Evolutionary conservation across 2,329 filamentous ascomycete species (phyloP), one percentile per base, ranked within the genome.

Genomic region (Cordyceps tenuipes): DNA sequence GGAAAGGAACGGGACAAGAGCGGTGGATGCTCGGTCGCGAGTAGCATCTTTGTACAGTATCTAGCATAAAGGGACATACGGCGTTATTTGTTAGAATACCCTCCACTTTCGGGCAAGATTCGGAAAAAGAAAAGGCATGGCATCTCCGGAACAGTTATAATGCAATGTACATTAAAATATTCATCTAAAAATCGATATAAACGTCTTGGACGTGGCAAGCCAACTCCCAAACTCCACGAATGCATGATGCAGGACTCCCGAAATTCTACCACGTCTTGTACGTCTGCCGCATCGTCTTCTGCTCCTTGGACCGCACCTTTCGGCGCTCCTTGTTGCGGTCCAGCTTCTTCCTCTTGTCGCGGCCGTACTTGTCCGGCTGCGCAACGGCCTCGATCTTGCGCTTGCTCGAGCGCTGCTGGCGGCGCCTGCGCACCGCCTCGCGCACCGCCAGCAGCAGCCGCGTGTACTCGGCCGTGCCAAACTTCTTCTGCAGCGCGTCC

Each of bases 351-450:
- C 83, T 85, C 84, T 97, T 97, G 66, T 88, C 86, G 68, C 82
- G 79, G 31, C 86, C 90, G 67, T 86, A 85, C 70, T 81, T 87
- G 75, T 94, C 93, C 1, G 94, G 94, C 68, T 88, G 84, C 54
- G 82, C 82, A 26, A 99, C 86, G 12, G 90, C 90, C 70, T 95
- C 92, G 64, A 97, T 90, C 74, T 90, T 90, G 68, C 94, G 83
- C 82, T 99, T 99, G 64, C 81, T 84, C 58, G 88, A 84, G 64
- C 95, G 79, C 68, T 86, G 83, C 70, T 90, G 84, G 65, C 94
- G 80, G 68, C 87, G 84, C 64, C 82, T 80, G 68, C 82, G 83
- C n/a, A 94, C 86, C 17, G 80, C 82, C 57, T 88, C 85, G 62
- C 90, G 84, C 7, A 95, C 90, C 46, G 82, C 81, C 44, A 89